Evolutionary conservation across 2,329 filamentous ascomycete genomes (phyloP), one percentile per base, ranked within the genome.

Genomic region (Paraconiothyrium sp.): DNA sequence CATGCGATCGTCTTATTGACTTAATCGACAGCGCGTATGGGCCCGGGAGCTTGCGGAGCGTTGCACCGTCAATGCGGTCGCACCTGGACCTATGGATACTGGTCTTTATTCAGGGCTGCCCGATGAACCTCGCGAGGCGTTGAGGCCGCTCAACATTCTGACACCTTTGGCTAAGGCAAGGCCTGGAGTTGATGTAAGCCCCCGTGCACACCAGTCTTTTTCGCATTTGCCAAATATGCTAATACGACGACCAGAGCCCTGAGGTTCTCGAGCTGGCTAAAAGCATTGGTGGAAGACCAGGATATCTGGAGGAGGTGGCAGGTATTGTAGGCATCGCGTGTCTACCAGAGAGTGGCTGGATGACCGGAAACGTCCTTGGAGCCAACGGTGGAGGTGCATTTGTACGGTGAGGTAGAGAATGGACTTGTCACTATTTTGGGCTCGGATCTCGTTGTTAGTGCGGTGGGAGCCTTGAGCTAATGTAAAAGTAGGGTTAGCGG

Each of bases 281-380:
- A 51, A 60, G 62, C 46, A 67, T 77, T 41, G 86, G 91, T 20
- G 81, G 84, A 20, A 84, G 68, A 34, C 63, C 82, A 3, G 90
- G 84, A 3, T 90, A 90, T 73, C 84, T 87, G 27, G 79, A 82
- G 43, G 91, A 93, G 80, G 84, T 93, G 75, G 91, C 90, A 0
- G 91, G 90, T 1, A 85, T 92, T 11, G 88, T 93, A 30, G 89
- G 86, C 1, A 92, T 93, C 89, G 77, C 92, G 35, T 92, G 90
- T 74, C 85, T 85, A 2, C 80, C 82, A 8, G 91, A 93, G 75
- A 84, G 85, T 20, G 84, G 81, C n/a, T 93, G 90, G 90, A 89
- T 87, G 76, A 94, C 91, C 0, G 91, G 91, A 2, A 89, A 89
- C 76, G 88, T 92, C 37, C 85, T 94, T 3, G 90, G 88, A 78